Evolutionary conservation across 2,329 filamentous ascomycete species (phyloP), one percentile per base, ranked within the genome.

Genomic region (Dryadomyces sulphureus): DNA sequence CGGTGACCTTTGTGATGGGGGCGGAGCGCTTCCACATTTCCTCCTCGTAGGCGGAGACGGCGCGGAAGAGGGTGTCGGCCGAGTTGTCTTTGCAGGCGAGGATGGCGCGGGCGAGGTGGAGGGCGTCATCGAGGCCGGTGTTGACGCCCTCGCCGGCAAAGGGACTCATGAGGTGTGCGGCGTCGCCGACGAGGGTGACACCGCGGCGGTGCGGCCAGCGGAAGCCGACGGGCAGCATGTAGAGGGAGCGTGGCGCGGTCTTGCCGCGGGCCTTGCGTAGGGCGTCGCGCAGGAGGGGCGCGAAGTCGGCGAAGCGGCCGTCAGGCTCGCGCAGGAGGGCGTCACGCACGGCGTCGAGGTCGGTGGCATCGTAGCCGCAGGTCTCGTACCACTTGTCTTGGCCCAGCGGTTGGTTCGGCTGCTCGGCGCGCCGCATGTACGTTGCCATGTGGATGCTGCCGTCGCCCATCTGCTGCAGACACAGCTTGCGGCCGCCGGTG

Each of bases 101-200:
- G 49, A 75, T 68, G 7, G 63, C 61, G 25, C 60, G 55, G 0
- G 67, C 68, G 19, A 80, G 61, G 20, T 65, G 57, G 49, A 70
- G 56, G 7, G 73, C 67, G 55, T 80, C 75, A 41, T 67, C 63
- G 56, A 81, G 65, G 1, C 66, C 73, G 19, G 69, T 60, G 53
- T 80, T 79, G 22, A 78, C 74, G 2, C 75, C 75, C 48, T 76
- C 74, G 5, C 76, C 76, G 1, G 69, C 70, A 50, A 70, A 75
- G 0, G 72, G 71, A 1, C 69, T 67, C 72, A 77, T 76, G 20
- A 77, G 54, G 56, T 80, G 75, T 7, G 75, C 75, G 1, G 75
- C 71, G 52, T 80, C 75, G 5, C 77, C 77, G 22, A 79, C 62
- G 14, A 77, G 54, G 0, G 76, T 77, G 5, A 72, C 54, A 0